These are phyloP conservation scores for Saturnispora quitensis DNA, from an alignment of 805 yeast species.

Conservation along the genomic window DNA sequence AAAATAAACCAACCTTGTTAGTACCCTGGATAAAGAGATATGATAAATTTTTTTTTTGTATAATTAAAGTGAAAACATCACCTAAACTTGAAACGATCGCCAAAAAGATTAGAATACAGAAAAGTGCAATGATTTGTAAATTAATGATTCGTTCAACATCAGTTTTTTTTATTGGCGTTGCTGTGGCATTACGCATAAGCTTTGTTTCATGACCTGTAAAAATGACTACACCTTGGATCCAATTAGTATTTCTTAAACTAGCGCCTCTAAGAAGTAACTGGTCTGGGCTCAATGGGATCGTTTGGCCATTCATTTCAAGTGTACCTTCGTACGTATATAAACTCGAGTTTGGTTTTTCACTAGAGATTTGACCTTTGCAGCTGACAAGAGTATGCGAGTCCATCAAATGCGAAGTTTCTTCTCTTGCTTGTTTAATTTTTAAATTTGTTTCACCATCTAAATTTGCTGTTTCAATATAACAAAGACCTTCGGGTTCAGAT, in stretches of 20 bases:
- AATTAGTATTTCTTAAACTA: slow-evolving; percentile 83
- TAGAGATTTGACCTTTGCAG: slow-evolving; percentile 51
- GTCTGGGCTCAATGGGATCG: slow-evolving; percentile 76
- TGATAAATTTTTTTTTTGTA: slow-evolving; percentile 41
- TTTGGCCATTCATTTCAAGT: slow-evolving; percentile 44
- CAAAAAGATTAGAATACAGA: slow-evolving; percentile 66
- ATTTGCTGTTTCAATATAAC: slow-evolving; percentile 96
- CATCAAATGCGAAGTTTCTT: slow-evolving; percentile 67
- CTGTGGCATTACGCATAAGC: slow-evolving; percentile 96
- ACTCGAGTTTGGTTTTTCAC: slow-evolving; percentile 92
- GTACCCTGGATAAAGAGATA: slow-evolving; percentile 66
- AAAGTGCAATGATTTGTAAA: slow-evolving; percentile 80
- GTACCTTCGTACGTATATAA: slow-evolving; percentile 94
- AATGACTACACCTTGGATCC: slow-evolving; percentile 89
- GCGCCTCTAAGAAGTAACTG: slow-evolving; percentile 94
- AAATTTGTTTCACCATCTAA: slow-evolving; percentile 96
- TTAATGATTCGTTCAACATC: slow-evolving; percentile 95
- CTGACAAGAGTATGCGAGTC: slow-evolving; percentile 51
- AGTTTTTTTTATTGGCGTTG: slow-evolving; percentile 94
- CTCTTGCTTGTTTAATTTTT: slow-evolving; percentile 82
- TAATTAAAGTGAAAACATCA: slow-evolving; percentile 63
- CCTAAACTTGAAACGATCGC: slow-evolving; percentile 81
- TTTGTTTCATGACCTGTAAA: slow-evolving; percentile 99
- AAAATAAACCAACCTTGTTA: slow-evolving; percentile 61
- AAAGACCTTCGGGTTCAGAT: slow-evolving; percentile 96